Base-by-base conservation (phyloP, 495 filamentous ascomycete species). In the Tuber umbilicatum region DNA sequence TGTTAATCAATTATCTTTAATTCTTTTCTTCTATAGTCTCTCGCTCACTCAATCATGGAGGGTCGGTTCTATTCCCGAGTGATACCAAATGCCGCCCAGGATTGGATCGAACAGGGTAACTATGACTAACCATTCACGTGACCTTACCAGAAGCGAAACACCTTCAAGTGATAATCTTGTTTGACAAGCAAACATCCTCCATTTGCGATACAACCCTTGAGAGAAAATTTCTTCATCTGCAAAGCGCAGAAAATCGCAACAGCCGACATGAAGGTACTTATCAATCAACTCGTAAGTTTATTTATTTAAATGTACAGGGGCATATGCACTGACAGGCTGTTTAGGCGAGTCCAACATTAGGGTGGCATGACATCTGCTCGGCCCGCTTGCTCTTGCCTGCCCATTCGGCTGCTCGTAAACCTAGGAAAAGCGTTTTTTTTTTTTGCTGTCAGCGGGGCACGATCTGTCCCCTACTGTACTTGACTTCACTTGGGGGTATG, bases 211-310 rank as follows among this genome's bases (percentile, higher is more conserved):
- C 55, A 64, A 19, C 27, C 55, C 55, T 64, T 64, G 55, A 19
- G 55, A 64, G 55, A 64, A 64, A 64, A 17, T 64, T 64, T 64
- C 55, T 35, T 35, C 55, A 5, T 27, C 55, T 64, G 55, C 55
- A 50, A 17, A 50, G 45, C 45, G 23, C 21, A 31, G 55, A 64
- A 64, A 12, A 17, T 73, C 69, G 35, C 68, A 74, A 74, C 68
- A 55, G 70, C 70, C 72, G 31, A 47, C 73, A 76, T 40, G 73
- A 68, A 74, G 69, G 69, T 55, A 41, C 38, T 69, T 42, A 69
- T 71, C 47, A 31, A 17, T 37, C 31, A 69, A 69, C 41, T 71
- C 40, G 70, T 35, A 67, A 45, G 73, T n/a, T 42, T n/a, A 39
- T 19, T 23, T 70, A 47, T 69, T 50, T 14, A 10, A 35, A 37